These are phyloP conservation scores for Endocarpon pusillum DNA, from an alignment of 495 filamentous ascomycete genomes.

Conservation along the genomic window DNA sequence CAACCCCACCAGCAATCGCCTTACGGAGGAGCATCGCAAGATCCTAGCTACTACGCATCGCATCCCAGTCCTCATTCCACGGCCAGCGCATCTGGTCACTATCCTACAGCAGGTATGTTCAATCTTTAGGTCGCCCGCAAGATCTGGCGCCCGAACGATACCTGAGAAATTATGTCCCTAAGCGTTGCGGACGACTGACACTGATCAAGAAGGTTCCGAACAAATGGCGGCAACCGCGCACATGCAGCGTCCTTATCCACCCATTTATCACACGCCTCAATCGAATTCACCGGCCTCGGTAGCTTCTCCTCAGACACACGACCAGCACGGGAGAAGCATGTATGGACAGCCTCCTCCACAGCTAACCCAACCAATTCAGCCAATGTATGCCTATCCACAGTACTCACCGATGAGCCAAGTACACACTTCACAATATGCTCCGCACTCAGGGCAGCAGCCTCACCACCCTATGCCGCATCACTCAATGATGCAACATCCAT, in stretches of 20 bases:
- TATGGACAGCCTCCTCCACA: constrained; percentile 70
- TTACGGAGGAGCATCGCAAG: constrained; percentile 46
- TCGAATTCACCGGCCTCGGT: constrained; percentile 95
- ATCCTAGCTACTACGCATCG: constrained; percentile 49
- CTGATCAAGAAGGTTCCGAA: constrained; percentile 53
- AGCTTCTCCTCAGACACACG: constrained; percentile 73
- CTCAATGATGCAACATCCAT: constrained; percentile 52
- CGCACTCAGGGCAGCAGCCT: constrained; percentile 49
- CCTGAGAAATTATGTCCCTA: neutral
- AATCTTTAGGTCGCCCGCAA: neutral
- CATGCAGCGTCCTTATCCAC: constrained; percentile 72
- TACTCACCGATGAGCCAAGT: constrained; percentile 60
- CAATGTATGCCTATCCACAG: constrained; percentile 54
- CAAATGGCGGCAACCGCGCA: constrained; percentile 79
- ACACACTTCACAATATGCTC: constrained; percentile 55
- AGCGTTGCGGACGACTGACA: constrained; percentile 6
- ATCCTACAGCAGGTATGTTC: constrained; percentile 62
- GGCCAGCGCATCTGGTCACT: constrained; percentile 46
- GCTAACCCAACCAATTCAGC: constrained; percentile 45
- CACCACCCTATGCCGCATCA: constrained; percentile 46
- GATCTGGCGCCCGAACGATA: neutral
- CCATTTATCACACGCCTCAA: constrained; percentile 91
- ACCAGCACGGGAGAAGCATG: constrained; percentile 65
- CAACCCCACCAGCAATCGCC: constrained; percentile 26
- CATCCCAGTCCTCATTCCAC: constrained; percentile 61